Base-by-base conservation (phyloP, 805 yeast genomes). In the Metschnikowia borealis region DNA sequence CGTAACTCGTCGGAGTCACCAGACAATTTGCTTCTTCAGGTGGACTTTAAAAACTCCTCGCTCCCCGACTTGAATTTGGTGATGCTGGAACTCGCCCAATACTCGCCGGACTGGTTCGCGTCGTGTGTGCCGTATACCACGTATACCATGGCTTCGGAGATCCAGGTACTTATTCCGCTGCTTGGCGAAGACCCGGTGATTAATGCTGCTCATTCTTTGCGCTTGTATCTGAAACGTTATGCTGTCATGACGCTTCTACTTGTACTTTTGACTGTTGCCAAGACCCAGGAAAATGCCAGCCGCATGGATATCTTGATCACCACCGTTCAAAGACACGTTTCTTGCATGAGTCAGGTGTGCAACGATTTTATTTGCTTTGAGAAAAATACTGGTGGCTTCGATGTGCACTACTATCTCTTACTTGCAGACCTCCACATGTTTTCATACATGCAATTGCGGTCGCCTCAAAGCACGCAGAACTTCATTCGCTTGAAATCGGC, bases 371-470 rank as follows among this genome's bases (percentile, higher is more conserved):
- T 50, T 17, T 17, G 43, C n/a, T 44, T 47, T 26, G 44, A 29
- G 5, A 46, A 18, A 21, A 23, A 18, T 31, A 29, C 15, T 13
- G 45, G n/a, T 8, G 34, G 23, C 11, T 38, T 35, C 33, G 51
- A 45, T n/a, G 41, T 44, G 11, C 54, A 48, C 38, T 54, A 38
- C 38, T 44, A 50, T 23, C 52, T 54, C 6, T 49, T 55, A 13
- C 44, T 53, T 38, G 52, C 52, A 15, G 56, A 54, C 23, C 52
- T 54, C 18, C 57, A 54, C 47, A 40, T 50, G 47, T 53, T 48
- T 45, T 48, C 51, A 13, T 53, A 38, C 39, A 44, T 52, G 26
- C 35, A 38, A 20, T 36, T 54, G 42, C 18, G 26, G 21, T 31
- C 39, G 3, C 41, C 43, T 11, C 41, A 44, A 18, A 44, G 35